These are phyloP conservation scores for Barbarea vulgaris DNA, from an alignment of 345 rosid genomes.

Conservation along the genomic window DNA sequence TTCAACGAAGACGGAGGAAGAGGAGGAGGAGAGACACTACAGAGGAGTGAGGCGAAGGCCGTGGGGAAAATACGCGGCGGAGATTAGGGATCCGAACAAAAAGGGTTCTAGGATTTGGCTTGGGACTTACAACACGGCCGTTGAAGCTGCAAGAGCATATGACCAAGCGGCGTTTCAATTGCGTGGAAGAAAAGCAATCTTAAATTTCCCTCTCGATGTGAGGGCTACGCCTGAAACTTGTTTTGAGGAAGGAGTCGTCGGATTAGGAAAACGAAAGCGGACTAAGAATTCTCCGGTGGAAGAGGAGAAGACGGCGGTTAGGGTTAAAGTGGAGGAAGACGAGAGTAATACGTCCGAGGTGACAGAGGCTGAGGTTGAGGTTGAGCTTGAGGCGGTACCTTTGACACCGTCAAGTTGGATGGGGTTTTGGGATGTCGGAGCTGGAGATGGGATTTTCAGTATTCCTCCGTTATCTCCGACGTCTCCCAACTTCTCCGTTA, in stretches of 20 bases:
- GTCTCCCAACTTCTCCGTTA: conserved; percentile 58
- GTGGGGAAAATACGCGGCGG: conserved; percentile 93
- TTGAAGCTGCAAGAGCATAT: conserved; percentile 90
- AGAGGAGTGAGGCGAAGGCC: conserved; percentile 87
- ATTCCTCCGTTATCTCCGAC: conserved; percentile 86
- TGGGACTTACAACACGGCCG: conserved; percentile 80
- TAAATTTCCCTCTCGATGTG: conserved; percentile 86
- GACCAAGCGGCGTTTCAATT: conserved; percentile 81
- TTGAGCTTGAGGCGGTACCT: conserved; percentile 44
- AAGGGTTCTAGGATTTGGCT: conserved; percentile 92
- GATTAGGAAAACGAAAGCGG: conserved; percentile 37
- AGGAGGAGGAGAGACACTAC: conserved; percentile 56
- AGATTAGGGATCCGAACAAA: conserved; percentile 84
- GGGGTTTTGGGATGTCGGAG: conserved; percentile 76
- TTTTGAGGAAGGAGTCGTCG: conserved; percentile 12
- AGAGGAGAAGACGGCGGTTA: not conserved
- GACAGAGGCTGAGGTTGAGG: conserved; percentile 26
- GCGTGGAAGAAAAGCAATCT: conserved; percentile 86
- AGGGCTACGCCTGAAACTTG: conserved; percentile 37
- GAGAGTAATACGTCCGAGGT: conserved; percentile 29
- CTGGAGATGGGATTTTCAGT: conserved; percentile 69
- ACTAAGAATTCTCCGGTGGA: conserved; percentile 6
- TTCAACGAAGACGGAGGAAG: conserved; percentile 8
- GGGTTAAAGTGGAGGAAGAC: conserved; percentile 51
- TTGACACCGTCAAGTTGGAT: conserved; percentile 94